Percentiles rank a stretch among this genome's conserved stretches.
These are phyloP conservation scores for Kwoniella dendrophila DNA, from an alignment of 768 basidiomycete species.

Conservation along the genomic window DNA sequence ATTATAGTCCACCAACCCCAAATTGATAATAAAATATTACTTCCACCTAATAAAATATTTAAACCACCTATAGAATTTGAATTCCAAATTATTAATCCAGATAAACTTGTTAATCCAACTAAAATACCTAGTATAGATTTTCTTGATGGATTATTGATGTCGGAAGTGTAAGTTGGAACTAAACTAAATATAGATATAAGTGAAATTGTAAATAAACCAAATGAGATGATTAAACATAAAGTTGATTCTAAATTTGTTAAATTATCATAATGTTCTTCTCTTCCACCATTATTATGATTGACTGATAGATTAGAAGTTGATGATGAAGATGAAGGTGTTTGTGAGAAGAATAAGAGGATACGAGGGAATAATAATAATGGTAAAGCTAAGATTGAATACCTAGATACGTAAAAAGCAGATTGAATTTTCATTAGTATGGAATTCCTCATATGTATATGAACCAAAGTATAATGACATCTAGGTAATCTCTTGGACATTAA, in stretches of 20 bases:
- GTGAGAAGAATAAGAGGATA: constrained; percentile 54
- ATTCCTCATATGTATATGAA: background rate
- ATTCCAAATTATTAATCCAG: constrained; percentile 39
- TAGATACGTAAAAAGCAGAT: constrained; percentile 17
- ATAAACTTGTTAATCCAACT: constrained; percentile 38
- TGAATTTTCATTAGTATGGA: background rate
- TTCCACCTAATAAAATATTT: constrained; percentile 36
- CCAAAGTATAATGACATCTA: background rate
- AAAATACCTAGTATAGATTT: constrained; percentile 41
- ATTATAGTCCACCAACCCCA: constrained; percentile 56
- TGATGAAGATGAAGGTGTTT: constrained; percentile 34
- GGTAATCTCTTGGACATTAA: background rate
- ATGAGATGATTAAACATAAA: constrained; percentile 37
- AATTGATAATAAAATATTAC: constrained; percentile 41
- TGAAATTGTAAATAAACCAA: constrained; percentile 31
- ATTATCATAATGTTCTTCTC: constrained; percentile 49
- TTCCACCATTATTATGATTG: too few relatives aligned
- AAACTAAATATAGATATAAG: constrained; percentile 39
- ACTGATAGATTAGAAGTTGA: constrained; percentile 14
- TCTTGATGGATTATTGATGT: constrained; percentile 34
- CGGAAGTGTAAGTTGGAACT: constrained; percentile 36
- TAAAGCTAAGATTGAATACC: constrained; percentile 47
- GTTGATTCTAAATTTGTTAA: constrained; percentile 49
- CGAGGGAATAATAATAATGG: constrained; percentile 54
- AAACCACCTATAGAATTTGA: constrained; percentile 40